Base-by-base conservation (phyloP, 331 rosid species). In the Quercus phellos region DNA sequence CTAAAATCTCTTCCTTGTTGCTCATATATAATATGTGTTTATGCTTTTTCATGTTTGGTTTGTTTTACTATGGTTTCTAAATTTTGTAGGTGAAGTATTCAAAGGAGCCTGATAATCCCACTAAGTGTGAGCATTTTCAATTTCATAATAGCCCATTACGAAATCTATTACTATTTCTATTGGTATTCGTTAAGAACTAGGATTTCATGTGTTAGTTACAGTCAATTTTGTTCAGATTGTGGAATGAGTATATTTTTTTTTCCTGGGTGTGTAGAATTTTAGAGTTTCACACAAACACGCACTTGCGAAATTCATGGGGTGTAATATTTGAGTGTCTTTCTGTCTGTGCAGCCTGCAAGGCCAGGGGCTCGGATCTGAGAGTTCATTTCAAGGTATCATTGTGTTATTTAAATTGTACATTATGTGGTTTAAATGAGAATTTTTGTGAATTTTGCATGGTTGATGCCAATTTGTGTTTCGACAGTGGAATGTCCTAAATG, bases 331-430 rank as follows among this genome's bases (percentile, higher is more conserved):
- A 30, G 17, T 50, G 26, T 2, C 29, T 21, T 54, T 2, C 29
- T 21, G 50, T 46, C 30, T 59, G 77, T 59, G 42, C 81, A 78
- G 81, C 81, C 10, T 78, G 81, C 76, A 78, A 78, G 38, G 81
- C 81, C 63, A 55, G 63, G 22, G 81, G 81, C 63, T 59, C 71
- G 24, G 76, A 70, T 50, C 72, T 78, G 38, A 70, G 81, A 21
- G 76, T 70, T 71, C 81, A 78, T 58, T 78, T 78, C 66, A 78
- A 78, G 81, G 81, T 78, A 78, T 30, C 38, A 6, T 56, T 21
- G 63, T 56, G 27, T 21, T 19, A 56, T 24, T 46, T 46, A 46
- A 11, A 2, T 46, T 46, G 17, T 11, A 3, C 51, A 46, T 46
- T 46, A 10, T 11, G 51, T 46, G 51, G 16, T 46, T 46, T 46